Base-by-base conservation (phyloP, 176 grass and related monocot species). In the Ensete glaucum region DNA sequence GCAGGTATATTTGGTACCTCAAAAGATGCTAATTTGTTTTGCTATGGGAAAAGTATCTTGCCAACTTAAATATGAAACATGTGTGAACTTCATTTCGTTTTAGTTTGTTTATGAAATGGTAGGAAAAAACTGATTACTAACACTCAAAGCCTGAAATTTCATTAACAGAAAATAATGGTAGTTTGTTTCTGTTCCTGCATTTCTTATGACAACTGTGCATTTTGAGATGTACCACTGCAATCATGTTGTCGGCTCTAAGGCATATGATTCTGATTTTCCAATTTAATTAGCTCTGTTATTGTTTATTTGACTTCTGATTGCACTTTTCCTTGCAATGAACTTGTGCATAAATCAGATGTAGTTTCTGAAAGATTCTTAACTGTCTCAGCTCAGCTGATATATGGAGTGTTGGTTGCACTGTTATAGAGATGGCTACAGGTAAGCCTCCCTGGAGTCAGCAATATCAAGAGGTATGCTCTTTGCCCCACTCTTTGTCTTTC, bases 381-480 rank as follows among this genome's bases (percentile, higher is more conserved):
- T 68, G 4, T 84, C 59, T 84, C 82, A 99, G 96, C 79, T 99
- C 96, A 52, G 96, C 91, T 50, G 96, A 99, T 70, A 99, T 99
- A 76, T 99, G 96, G 96, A 99, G 96, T 82, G 96, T 99, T 76
- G 96, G 96, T 52, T 99, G 96, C 76, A 99, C 91, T 64, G 91
- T 99, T 67, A 99, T 99, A 87, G 96, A 99, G 82, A 99, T 99
- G 96, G 96, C 96, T 67, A 99, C 96, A 11, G 91, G 96, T 66
- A 99, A 99, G 73, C 96, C 91, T 81, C 96, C 96, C 52, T 99
- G 96, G 91, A 99, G 91, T 54, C 86, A 93, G 54, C 96, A 99
- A 70, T 99, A 91, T 80, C 96, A 99, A 87, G 96, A 94, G 91
- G 96, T 88, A 79, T 64, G 7, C 11, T 11, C 20, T 80, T 19